Evolutionary conservation across 139 green algal species (phyloP).

Genomic region (Bryopsis sp.): DNA sequence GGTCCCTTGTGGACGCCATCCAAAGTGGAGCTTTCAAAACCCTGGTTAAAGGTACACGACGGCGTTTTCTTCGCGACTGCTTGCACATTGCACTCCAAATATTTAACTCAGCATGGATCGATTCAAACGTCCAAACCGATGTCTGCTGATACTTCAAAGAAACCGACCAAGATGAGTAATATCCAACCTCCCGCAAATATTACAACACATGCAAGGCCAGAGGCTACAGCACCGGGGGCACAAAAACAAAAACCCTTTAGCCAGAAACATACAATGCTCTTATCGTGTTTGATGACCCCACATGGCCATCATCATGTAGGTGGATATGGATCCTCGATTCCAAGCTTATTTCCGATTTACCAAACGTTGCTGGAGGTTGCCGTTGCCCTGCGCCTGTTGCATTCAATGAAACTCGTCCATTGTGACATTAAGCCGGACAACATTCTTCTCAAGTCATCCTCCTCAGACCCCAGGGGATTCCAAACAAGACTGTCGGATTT

Average conservation of each 20-base stretch:
- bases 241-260: too few relatives aligned
- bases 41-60: not conserved
- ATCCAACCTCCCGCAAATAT: too few relatives aligned
- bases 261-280: not conserved
- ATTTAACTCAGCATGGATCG: too few relatives aligned
- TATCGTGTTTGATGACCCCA: not conserved
- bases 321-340: not conserved
- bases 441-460: slow-evolving; percentile 40
- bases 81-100: too few relatives aligned
- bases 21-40: slow-evolving; percentile 7
- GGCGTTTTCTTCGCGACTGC: too few relatives aligned
- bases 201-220: not conserved
- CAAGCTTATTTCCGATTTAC: slow-evolving; percentile 19
- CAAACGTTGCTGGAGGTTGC: slow-evolving; percentile 37
- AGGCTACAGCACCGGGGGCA: too few relatives aligned
- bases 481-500: slow-evolving; percentile 63
- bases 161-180: too few relatives aligned
- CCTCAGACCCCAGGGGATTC: slow-evolving; percentile 32
- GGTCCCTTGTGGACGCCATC: slow-evolving; percentile 15
- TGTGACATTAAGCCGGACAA: slow-evolving; percentile 63
- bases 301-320: not conserved
- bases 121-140: too few relatives aligned
- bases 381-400: slow-evolving; percentile 40
- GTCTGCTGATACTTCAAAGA: too few relatives aligned
- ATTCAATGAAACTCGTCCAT: slow-evolving; percentile 44